phyloP scores from a whole-genome alignment of 768 basidiomycete genomes.

The Serendipita sp. region DNA sequence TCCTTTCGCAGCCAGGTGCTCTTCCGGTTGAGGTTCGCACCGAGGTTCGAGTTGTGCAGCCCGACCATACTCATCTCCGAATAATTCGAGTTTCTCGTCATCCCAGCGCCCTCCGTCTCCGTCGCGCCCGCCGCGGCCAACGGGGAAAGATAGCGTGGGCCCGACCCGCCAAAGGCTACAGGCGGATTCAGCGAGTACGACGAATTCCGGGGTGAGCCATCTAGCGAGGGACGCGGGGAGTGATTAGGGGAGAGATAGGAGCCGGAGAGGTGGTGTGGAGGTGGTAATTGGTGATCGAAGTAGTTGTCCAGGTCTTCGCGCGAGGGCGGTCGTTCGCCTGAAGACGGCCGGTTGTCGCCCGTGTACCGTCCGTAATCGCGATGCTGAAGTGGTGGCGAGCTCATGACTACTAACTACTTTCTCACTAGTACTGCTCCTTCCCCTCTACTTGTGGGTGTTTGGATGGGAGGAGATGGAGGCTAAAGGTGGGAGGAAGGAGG shows the following conservation, averaged over 20 bases:
- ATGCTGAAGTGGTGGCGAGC: not conserved
- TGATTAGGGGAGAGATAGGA: not conserved
- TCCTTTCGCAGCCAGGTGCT: not conserved
- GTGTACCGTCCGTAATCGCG: not conserved
- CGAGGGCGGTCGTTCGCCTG: not conserved
- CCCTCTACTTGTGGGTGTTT: no score
- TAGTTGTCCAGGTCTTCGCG: conserved; percentile 1
- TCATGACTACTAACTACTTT: not conserved
- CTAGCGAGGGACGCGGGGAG: not conserved
- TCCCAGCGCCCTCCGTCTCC: not conserved
- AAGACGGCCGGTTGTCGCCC: not conserved
- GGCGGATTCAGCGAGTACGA: not conserved
- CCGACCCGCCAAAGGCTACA: not conserved
- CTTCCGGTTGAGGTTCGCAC: not conserved
- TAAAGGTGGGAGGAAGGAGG: no score
- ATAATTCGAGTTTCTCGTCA: conserved; percentile 1
- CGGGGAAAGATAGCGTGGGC: not conserved
- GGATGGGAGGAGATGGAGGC: no score
- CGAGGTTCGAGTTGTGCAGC: not conserved
- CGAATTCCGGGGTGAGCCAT: not conserved
- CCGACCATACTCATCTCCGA: conserved; percentile 3
- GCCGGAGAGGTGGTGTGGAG: not conserved
- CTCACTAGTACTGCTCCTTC: no score
- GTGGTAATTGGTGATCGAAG: conserved; percentile 3
- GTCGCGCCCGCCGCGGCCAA: not conserved